Conservation (phyloP, 2,329 filamentous ascomycete genomes). For the Fusarium circinatum region DNA sequence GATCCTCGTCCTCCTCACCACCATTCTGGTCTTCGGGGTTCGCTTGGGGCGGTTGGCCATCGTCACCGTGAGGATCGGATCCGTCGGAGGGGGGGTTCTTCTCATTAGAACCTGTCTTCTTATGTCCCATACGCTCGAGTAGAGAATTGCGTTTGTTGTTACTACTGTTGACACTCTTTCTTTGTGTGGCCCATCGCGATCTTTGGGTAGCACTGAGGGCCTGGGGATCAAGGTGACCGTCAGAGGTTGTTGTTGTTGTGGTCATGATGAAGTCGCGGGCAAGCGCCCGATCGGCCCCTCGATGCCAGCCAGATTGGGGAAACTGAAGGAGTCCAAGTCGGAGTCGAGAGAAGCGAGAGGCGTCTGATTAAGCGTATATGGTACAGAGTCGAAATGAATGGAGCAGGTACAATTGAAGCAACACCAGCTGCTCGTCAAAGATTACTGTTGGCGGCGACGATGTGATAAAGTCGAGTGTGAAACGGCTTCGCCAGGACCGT, state of each 20-base stretch:
- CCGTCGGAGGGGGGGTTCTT: slow-evolving; percentile 67
- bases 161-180: slow-evolving; percentile 79
- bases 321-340: slow-evolving; percentile 26
- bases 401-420: slow-evolving; percentile 41
- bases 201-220: slow-evolving; percentile 67
- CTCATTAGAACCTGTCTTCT: slow-evolving; percentile 69
- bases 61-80: slow-evolving; percentile 40
- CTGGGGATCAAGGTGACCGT: slow-evolving; percentile 42
- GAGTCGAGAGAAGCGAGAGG: slow-evolving; percentile 21
- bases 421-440: slow-evolving; percentile 37
- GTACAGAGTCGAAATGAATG: slow-evolving; percentile 18
- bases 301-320: slow-evolving; percentile 51
- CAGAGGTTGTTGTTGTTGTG: slow-evolving; percentile 46
- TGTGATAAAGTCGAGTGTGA: slow-evolving; percentile 6
- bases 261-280: slow-evolving; percentile 52
- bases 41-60: slow-evolving; percentile 42
- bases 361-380: slow-evolving; percentile 9
- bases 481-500: slow-evolving; percentile 38
- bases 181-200: slow-evolving; percentile 96
- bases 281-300: slow-evolving; percentile 52
- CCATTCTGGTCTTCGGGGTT: slow-evolving; percentile 49
- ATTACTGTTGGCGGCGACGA: slow-evolving; percentile 10
- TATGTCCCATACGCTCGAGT: slow-evolving; percentile 78
- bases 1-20: slow-evolving; percentile 54
- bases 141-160: slow-evolving; percentile 84